Evolutionary conservation across 495 filamentous ascomycete genomes (phyloP).

Genomic region (Glonium stellatum): DNA sequence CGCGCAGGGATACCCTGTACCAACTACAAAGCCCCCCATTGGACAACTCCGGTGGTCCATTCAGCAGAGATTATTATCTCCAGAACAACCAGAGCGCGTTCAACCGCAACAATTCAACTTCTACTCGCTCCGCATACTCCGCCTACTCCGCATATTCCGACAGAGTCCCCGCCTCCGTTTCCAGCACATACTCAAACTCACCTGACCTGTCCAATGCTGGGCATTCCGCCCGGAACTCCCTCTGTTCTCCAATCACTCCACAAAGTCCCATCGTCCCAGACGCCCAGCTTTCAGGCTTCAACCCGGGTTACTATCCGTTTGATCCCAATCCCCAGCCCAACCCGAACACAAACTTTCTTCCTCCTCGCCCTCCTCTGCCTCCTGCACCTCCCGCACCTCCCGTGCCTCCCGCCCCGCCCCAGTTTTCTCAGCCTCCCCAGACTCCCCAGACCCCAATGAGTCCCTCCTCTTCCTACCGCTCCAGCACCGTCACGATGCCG

Average conservation of each 20-base stretch:
- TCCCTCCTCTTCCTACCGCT: background rate
- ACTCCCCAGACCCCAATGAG: too few relatives aligned
- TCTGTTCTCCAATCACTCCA: background rate
- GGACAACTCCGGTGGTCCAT: background rate
- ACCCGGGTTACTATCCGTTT: background rate
- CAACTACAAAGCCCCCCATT: background rate
- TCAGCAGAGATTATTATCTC: background rate
- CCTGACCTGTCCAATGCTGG: slow-evolving; percentile 1
- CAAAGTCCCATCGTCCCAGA: background rate
- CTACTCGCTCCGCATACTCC: slow-evolving; percentile 23
- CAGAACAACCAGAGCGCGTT: background rate
- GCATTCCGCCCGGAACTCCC: background rate
- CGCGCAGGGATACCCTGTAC: slow-evolving; percentile 5
- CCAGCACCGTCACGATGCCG: background rate
- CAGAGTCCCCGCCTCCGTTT: slow-evolving; percentile 14
- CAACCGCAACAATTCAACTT: slow-evolving; percentile 5
- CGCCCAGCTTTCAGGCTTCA: background rate
- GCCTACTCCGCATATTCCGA: slow-evolving; percentile 25
- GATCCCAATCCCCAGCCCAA: background rate
- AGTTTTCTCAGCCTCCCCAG: background rate
- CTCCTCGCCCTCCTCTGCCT: background rate
- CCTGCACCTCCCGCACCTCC: background rate
- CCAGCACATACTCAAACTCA: slow-evolving; percentile 17
- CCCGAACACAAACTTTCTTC: background rate
- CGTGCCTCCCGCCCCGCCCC: background rate